Evolutionary conservation across 176 grass and related monocot genomes (phyloP), one percentile per base, ranked within the genome.

Genomic region (Lolium perenne): DNA sequence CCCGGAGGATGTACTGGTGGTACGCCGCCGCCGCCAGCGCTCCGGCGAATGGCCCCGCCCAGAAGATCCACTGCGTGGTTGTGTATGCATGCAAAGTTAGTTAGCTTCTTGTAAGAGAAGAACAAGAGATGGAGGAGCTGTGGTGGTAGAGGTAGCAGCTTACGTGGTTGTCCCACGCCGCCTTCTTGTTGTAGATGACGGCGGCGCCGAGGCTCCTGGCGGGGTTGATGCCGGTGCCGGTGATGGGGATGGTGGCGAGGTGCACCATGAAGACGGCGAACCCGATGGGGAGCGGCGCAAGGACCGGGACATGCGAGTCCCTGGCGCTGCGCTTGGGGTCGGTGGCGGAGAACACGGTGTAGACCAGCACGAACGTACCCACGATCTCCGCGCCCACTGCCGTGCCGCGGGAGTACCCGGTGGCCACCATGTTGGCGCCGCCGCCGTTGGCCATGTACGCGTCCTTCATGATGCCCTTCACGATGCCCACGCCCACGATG

Each of bases 351-450:
- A 90, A 90, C 46, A 90, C 89, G 74, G 89, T 91, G 85, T 87
- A 87, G 10, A 88, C 90, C n/a, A 91, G 90, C 45, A 91, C 86
- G 82, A 88, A 91, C n/a, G 90, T 91, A 62, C 90, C 90, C 13
- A 91, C 87, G 86, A 91, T 88, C 82, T 91, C 90, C 0, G 86
- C 90, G 3, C 86, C 90, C 6, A 91, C 82, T 9, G 86, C 90
- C 0, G 86, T 88, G 53, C 90, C 86, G 10, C 5, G 67, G 77
- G 90, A 91, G 86, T 88, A 91, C 22, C 90, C 90, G 13, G 32
- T 0, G 32, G 86, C 82, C 9, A 91, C 82, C 46, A 29, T 1
- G 82, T 91, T 91, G 12, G 86, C 86, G 17, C 90, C 90, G 17
- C 90, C 90, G 55, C 90, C 90, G 78, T 85, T 70, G 43, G 25